A percentile compares a stretch with the other conserved stretches of the same genome.
Evolutionary conservation across 1,284 basidiomycete species (phyloP).

Genomic region (Pascua sp.): DNA sequence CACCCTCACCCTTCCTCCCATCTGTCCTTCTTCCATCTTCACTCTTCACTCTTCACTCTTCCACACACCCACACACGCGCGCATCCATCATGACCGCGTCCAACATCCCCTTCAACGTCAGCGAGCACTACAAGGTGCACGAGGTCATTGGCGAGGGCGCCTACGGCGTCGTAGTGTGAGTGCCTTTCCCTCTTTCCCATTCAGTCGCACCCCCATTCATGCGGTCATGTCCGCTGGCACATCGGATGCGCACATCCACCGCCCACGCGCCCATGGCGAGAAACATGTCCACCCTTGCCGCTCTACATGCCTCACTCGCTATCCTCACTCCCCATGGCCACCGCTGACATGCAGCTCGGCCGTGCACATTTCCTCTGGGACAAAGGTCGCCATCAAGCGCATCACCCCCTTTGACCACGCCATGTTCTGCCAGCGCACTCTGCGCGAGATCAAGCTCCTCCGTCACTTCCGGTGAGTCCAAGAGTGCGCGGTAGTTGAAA

Average conservation of each 20-base stretch:
- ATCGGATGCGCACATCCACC: background rate
- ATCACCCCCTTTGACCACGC: constrained; percentile 90
- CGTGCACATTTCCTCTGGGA: constrained; percentile 71
- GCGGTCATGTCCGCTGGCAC: background rate
- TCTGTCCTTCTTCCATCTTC: background rate
- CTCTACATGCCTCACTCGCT: background rate
- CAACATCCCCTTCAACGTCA: constrained; percentile 36
- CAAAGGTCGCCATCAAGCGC: constrained; percentile 84
- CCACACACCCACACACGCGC: background rate
- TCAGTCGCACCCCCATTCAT: background rate
- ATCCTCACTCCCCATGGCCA: background rate
- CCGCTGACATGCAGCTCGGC: constrained; percentile 58
- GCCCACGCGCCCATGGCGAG: no score
- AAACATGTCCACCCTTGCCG: background rate
- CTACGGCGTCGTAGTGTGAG: constrained; percentile 69
- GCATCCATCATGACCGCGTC: constrained; percentile 16
- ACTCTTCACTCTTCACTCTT: background rate
- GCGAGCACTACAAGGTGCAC: constrained; percentile 74
- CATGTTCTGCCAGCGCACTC: constrained; percentile 83
- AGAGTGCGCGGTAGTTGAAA: background rate
- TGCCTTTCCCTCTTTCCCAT: background rate
- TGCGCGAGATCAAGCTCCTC: constrained; percentile 82
- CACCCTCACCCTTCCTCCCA: background rate
- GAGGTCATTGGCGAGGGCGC: constrained; percentile 89
- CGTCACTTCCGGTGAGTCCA: constrained; percentile 65